These are phyloP conservation scores for Rostrohypoxylon terebratum DNA, from an alignment of 495 filamentous ascomycete genomes.

Conservation along the genomic window DNA sequence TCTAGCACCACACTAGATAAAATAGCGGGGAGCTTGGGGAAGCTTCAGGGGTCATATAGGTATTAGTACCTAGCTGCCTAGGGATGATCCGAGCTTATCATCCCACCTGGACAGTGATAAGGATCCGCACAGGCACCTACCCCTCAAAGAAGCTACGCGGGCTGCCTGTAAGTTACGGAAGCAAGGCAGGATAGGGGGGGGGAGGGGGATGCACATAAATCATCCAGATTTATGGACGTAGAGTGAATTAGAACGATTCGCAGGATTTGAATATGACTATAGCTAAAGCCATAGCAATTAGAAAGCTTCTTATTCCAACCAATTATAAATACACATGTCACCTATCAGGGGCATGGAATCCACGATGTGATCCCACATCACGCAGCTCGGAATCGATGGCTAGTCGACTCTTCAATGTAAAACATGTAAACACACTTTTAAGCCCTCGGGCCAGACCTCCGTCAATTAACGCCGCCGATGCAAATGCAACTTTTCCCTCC, in stretches of 20 bases:
- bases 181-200: neutral
- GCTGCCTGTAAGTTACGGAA: too few relatives aligned
- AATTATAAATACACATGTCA: conserved; percentile 22
- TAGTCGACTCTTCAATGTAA: conserved; percentile 33
- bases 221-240: neutral
- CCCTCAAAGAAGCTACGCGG: neutral
- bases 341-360: conserved; percentile 18
- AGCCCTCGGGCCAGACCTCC: conserved; percentile 25
- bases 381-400: neutral
- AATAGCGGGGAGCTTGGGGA: conserved; percentile 38
- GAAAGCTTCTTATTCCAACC: neutral
- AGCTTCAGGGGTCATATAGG: conserved; percentile 10
- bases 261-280: neutral
- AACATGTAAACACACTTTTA: conserved; percentile 39
- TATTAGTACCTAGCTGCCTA: too few relatives aligned
- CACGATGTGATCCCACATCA: conserved; percentile 6
- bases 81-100: conserved; percentile 33
- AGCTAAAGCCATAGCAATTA: neutral
- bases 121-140: conserved; percentile 2
- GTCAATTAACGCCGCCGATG: conserved; percentile 49
- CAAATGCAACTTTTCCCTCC: conserved; percentile 44
- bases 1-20: conserved; percentile 25
- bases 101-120: conserved; percentile 32
- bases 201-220: too few relatives aligned
- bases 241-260: neutral